Conservation (phyloP, 768 basidiomycete genomes). For the Boletellus ananas region DNA sequence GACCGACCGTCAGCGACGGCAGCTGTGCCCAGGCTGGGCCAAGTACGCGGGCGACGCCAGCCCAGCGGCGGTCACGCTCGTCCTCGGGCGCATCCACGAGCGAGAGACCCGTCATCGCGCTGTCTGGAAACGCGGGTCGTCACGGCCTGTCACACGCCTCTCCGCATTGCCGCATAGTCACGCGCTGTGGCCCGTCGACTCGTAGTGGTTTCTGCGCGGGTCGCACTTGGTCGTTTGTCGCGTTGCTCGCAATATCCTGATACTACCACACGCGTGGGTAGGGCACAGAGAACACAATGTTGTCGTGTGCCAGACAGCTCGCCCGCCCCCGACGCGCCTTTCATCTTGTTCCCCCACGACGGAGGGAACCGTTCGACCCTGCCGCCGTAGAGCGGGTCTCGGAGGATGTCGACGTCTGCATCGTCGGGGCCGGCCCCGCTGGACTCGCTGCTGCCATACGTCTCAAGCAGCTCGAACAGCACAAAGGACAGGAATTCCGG, state of each 20-base stretch:
- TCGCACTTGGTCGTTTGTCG: too few relatives aligned
- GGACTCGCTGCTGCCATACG: slow-evolving; percentile 95
- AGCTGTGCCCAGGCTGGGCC: slow-evolving; percentile 68
- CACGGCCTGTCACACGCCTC: not conserved
- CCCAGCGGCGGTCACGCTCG: slow-evolving; percentile 36
- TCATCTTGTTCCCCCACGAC: slow-evolving; percentile 10
- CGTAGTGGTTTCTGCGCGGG: too few relatives aligned
- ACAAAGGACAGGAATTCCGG: slow-evolving; percentile 74
- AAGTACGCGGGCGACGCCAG: slow-evolving; percentile 54
- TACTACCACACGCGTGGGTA: too few relatives aligned
- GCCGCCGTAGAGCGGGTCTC: slow-evolving; percentile 71
- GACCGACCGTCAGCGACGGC: slow-evolving; percentile 69
- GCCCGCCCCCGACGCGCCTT: slow-evolving; percentile 13
- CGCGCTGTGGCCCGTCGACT: too few relatives aligned
- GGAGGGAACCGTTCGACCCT: slow-evolving; percentile 47
- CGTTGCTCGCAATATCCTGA: too few relatives aligned
- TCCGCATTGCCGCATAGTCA: too few relatives aligned
- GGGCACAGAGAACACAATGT: not conserved
- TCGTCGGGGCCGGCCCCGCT: slow-evolving; percentile 94
- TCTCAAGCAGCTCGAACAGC: slow-evolving; percentile 85
- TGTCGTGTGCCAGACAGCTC: slow-evolving; percentile 3
- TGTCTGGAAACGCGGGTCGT: not conserved
- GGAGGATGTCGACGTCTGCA: slow-evolving; percentile 95
- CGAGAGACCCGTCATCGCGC: slow-evolving; percentile 50
- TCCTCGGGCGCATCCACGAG: slow-evolving; percentile 42